Evolutionary conservation across 768 basidiomycete species (phyloP).

Genomic region (Panaeolus papilionaceus): DNA sequence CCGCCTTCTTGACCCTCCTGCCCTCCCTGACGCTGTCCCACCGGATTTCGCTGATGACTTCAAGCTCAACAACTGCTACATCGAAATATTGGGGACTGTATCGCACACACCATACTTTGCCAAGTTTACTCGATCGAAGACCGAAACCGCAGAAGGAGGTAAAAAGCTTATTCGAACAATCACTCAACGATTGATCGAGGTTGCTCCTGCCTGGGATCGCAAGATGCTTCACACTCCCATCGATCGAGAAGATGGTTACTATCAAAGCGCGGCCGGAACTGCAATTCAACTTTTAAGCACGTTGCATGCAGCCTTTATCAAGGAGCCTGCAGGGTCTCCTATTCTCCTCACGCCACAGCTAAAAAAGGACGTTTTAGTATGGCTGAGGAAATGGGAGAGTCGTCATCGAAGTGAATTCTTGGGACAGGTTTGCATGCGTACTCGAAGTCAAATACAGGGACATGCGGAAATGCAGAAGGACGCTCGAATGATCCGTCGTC

Average conservation of each 20-base stretch:
- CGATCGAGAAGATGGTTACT: conserved; percentile 29
- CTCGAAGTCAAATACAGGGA: conserved; percentile 23
- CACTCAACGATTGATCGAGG: conserved; percentile 28
- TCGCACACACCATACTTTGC: conserved; percentile 35
- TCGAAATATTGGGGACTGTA: conserved; percentile 30
- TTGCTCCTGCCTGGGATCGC: conserved; percentile 31
- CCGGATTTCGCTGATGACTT: conserved; percentile 25
- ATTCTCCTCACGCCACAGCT: conserved; percentile 20
- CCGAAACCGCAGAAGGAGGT: conserved; percentile 27
- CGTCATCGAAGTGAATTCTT: conserved; percentile 25
- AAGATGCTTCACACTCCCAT: conserved; percentile 24
- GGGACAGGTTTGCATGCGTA: conserved; percentile 25
- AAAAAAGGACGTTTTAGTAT: conserved; percentile 22
- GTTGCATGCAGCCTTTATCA: conserved; percentile 27
- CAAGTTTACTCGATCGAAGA: conserved; percentile 32
- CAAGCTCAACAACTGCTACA: conserved; percentile 31
- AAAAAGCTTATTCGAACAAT: conserved; percentile 28
- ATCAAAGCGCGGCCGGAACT: conserved; percentile 27
- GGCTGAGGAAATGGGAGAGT: conserved; percentile 28
- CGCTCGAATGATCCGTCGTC: conserved; percentile 24
- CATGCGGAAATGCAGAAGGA: conserved; percentile 22
- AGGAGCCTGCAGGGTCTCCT: conserved; percentile 25
- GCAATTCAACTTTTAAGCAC: conserved; percentile 29
- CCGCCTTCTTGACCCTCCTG: conserved; percentile 29
- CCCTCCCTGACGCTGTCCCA: conserved; percentile 18